These are phyloP conservation scores for Erythrobasidium hasegawianum DNA, from an alignment of 1,284 basidiomycete genomes.

Conservation along the genomic window DNA sequence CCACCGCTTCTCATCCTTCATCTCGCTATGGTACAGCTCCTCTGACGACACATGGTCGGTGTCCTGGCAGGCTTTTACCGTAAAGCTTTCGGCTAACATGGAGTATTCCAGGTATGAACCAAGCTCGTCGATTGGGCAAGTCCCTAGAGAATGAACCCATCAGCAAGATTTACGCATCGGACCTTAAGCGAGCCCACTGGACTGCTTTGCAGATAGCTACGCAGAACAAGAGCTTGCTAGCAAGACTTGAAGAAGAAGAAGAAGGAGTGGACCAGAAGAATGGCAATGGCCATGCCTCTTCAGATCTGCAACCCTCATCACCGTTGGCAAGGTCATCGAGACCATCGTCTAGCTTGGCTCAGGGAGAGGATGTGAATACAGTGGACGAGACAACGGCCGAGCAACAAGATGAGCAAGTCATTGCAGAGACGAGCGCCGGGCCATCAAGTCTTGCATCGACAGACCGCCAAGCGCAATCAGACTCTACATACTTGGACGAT, in stretches of 20 bases:
- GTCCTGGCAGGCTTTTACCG: neutral
- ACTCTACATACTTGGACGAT: conserved; percentile 18
- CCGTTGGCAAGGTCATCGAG: neutral
- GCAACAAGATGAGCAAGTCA: neutral
- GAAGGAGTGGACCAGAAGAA: neutral
- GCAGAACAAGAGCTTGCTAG: conserved; percentile 53
- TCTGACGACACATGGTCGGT: conserved; percentile 24
- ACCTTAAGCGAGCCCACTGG: conserved; percentile 68
- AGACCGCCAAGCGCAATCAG: conserved; percentile 3
- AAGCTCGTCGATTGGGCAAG: conserved; percentile 41
- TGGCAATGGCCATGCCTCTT: neutral
- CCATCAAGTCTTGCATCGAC: conserved; percentile 18
- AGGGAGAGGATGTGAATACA: conserved; percentile 6
- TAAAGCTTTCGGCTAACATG: neutral
- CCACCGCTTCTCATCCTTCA: too few relatives aligned
- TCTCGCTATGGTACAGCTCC: too few relatives aligned
- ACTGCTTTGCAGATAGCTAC: conserved; percentile 63
- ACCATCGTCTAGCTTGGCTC: neutral
- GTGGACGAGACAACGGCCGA: neutral
- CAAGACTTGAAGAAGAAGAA: conserved; percentile 48
- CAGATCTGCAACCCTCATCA: too few relatives aligned
- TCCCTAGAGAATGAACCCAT: conserved; percentile 42
- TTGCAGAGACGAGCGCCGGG: conserved; percentile 19
- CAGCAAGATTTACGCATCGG: conserved; percentile 66
- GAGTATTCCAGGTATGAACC: conserved; percentile 31